Evolutionary conservation across 306 rosid species (phyloP).

Genomic region (Sicyos edulis): DNA sequence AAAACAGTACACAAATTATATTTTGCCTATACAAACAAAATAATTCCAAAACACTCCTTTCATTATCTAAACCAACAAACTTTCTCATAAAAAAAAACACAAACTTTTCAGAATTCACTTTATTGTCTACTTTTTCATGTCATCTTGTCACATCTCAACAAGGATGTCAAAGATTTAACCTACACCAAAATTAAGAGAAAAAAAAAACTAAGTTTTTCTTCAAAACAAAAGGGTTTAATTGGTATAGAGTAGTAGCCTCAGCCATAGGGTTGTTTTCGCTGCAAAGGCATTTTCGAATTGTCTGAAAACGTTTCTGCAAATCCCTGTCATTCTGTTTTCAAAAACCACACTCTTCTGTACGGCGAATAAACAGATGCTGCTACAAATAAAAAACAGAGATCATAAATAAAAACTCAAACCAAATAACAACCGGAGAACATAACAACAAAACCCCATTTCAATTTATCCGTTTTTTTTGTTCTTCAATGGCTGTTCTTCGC

Average conservation of each 20-base stretch:
- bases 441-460: neutral
- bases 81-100: too few relatives aligned
- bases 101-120: too few relatives aligned
- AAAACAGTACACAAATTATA: too few relatives aligned
- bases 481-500: constrained; percentile 33
- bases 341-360: constrained; percentile 10
- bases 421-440: neutral
- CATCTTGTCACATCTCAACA: neutral
- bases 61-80: too few relatives aligned
- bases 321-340: neutral
- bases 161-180: neutral
- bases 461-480: neutral
- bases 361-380: neutral
- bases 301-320: neutral
- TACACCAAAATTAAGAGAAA: neutral
- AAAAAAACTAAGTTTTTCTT: neutral
- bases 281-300: constrained; percentile 6
- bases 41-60: too few relatives aligned
- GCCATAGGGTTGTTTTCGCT: constrained; percentile 4
- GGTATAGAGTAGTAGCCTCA: too few relatives aligned
- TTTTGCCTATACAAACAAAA: too few relatives aligned
- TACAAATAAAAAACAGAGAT: neutral
- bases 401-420: neutral
- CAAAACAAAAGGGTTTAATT: neutral
- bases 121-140: neutral